phyloP scores from a whole-genome alignment of 1,139 yeast genomes.

The Geotrichum citri-aurantii region DNA sequence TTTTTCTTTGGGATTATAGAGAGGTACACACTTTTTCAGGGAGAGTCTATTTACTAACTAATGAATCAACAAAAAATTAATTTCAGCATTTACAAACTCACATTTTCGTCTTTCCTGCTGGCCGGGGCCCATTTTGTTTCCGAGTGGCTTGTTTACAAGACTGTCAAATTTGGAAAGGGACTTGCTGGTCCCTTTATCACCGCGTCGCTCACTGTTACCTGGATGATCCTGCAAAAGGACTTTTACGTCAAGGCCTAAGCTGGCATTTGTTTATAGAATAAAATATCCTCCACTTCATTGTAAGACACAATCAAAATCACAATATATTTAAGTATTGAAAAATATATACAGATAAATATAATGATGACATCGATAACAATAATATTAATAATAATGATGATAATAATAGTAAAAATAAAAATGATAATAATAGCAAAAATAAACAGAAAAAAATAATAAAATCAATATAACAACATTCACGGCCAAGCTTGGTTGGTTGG shows the following conservation, averaged over 20 bases:
- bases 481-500: constrained; percentile 47
- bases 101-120: constrained; percentile 74
- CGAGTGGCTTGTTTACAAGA: constrained; percentile 75
- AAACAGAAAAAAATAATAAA: no score
- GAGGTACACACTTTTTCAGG: background rate
- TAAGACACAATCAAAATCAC: background rate
- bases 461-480: background rate
- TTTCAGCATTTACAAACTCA: constrained; percentile 56
- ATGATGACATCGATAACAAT: background rate
- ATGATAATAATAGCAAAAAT: background rate
- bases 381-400: background rate
- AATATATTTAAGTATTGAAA: background rate
- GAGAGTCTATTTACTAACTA: background rate
- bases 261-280: background rate
- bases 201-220: constrained; percentile 41
- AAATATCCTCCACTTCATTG: background rate
- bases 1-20: background rate
- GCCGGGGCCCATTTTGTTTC: constrained; percentile 79
- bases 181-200: constrained; percentile 80
- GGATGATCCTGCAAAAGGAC: constrained; percentile 44
- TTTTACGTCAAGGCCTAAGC: constrained; percentile 30
- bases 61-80: no score
- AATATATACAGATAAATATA: background rate
- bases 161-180: constrained; percentile 83
- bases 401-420: background rate